These are phyloP conservation scores for Pseudogymnoascus sp. DNA, from an alignment of 2,329 filamentous ascomycete species.

Conservation along the genomic window DNA sequence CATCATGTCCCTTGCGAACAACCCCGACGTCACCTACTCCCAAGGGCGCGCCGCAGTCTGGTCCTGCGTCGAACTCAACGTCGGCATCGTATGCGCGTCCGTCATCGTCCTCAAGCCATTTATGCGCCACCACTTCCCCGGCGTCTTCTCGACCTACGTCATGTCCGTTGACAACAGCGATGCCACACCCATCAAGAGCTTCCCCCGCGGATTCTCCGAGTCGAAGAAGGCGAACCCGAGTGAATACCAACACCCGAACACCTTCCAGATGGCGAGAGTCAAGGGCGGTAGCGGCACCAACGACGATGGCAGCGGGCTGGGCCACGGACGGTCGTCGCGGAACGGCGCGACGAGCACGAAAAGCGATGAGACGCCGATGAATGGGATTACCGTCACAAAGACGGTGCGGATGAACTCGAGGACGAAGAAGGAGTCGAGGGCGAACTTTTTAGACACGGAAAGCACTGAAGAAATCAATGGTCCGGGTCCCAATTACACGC, in stretches of 20 bases:
- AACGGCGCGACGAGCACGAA: neutral
- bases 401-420: slow-evolving; percentile 4
- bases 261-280: slow-evolving; percentile 4
- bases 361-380: neutral
- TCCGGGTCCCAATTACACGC: neutral
- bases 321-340: neutral
- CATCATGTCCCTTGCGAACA: slow-evolving; percentile 5
- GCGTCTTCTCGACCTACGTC: slow-evolving; percentile 5
- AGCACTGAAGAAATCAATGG: slow-evolving; percentile 6
- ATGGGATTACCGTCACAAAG: neutral
- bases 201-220: neutral
- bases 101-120: slow-evolving; percentile 6
- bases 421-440: slow-evolving; percentile 1
- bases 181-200: neutral
- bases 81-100: slow-evolving; percentile 8
- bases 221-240: slow-evolving; percentile 4
- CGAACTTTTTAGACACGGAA: neutral
- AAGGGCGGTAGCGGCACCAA: neutral
- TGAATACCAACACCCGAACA: slow-evolving; percentile 1
- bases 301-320: neutral
- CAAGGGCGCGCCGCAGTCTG: slow-evolving; percentile 2
- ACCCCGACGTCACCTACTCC: slow-evolving; percentile 11
- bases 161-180: neutral
- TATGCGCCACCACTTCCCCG: slow-evolving; percentile 7
- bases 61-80: slow-evolving; percentile 9